These are phyloP conservation scores for Ploettnerulaceae sp. DNA, from an alignment of 2,329 filamentous ascomycete species.

Conservation along the genomic window DNA sequence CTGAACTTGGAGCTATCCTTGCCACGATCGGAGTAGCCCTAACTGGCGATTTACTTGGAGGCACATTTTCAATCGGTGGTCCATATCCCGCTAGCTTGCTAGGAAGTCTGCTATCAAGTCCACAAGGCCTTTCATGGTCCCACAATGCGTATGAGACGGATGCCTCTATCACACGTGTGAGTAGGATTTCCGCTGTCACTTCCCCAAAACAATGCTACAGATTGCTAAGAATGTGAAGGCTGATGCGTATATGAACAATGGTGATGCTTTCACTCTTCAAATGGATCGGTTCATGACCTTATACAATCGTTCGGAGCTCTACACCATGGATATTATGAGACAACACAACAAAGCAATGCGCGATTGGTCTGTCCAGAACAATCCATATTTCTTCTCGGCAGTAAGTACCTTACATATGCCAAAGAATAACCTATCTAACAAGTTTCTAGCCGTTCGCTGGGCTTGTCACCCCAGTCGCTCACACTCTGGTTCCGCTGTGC, in stretches of 20 bases:
- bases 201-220: neutral
- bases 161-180: constrained; percentile 11
- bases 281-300: constrained; percentile 12
- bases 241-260: constrained; percentile 16
- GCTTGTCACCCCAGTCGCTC: constrained; percentile 13
- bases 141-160: constrained; percentile 20
- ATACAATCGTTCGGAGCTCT: constrained; percentile 10
- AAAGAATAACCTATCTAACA: neutral
- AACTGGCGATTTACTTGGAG: constrained; percentile 9
- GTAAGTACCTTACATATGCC: neutral
- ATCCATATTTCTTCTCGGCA: constrained; percentile 50
- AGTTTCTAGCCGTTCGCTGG: constrained; percentile 12
- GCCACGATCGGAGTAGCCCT: constrained; percentile 10
- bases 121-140: constrained; percentile 12
- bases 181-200: neutral
- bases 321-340: constrained; percentile 14
- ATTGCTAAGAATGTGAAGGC: neutral
- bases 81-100: constrained; percentile 11
- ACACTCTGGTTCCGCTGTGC: constrained; percentile 8
- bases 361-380: constrained; percentile 28
- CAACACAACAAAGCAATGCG: constrained; percentile 14
- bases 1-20: constrained; percentile 10
- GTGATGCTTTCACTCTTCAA: constrained; percentile 11
- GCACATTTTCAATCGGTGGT: constrained; percentile 13
- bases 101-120: constrained; percentile 6